Evolutionary conservation across 2,329 filamentous ascomycete genomes (phyloP), one percentile per base, ranked within the genome.

Genomic region (Pseudogymnoascus sp.): DNA sequence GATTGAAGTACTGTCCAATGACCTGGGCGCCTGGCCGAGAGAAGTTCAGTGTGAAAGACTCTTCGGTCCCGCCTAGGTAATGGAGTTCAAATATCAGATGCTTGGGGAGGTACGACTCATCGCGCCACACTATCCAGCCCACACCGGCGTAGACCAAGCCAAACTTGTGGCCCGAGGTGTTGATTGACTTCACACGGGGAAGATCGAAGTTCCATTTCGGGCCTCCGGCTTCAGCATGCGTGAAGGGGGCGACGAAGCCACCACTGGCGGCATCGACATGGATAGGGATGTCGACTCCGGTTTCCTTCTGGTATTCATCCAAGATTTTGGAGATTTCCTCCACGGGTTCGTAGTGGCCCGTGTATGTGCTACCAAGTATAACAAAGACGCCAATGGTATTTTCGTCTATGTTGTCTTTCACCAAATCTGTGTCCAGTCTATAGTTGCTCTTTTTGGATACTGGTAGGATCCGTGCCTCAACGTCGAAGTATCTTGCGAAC

Each of bases 341-440:
- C 0, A 90, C 86, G 0, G 87, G 86, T 72, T 90, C 87, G 65
- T 86, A 90, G 69, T 90, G 86, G 0, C 88, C 87, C 0, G 88
- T 91, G 67, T 90, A 91, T 0, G 88, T 91, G 59, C 81, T 86
- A 2, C 88, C 87, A 4, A 91, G 69, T 61, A 90, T 90, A 0
- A 88, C 84, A 68, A 89, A 90, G 0, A 91, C 77, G n/a, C 88
- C 88, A 67, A 91, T 90, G 0, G 88, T 91, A 67, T 90, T 90
- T 73, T 90, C 87, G 65, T 91, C 87, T 35, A 90, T 80, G 65
- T 87, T 87, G 67, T 89, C 71, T 68, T 81, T 83, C 0, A 90
- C 84, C 27, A 85, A 73, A 3, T 83, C 78, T 0, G 87, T 83
- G 66, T 90, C 86, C 6, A 90, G 77, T 33, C 85, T 76, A 69